phyloP scores from a whole-genome alignment of 352 stramenopile species.

The Plasmopara viticola region DNA sequence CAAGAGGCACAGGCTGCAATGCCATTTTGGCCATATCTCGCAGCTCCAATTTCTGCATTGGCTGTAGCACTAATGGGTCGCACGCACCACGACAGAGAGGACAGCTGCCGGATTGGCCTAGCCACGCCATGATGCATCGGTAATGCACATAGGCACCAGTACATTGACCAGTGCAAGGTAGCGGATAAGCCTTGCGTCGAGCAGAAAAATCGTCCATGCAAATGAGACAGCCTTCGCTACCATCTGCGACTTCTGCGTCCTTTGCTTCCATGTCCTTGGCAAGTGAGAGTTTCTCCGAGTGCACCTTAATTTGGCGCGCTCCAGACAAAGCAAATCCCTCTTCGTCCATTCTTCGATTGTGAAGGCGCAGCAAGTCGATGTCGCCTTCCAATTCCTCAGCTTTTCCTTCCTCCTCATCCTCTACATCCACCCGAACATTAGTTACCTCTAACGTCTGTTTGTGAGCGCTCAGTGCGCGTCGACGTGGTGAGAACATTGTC shows the following conservation, averaged over 20 bases:
- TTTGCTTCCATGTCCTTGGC: slow-evolving; percentile 28
- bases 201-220: slow-evolving; percentile 88
- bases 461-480: slow-evolving; percentile 28
- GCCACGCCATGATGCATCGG: slow-evolving; percentile 85
- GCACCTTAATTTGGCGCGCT: slow-evolving; percentile 14
- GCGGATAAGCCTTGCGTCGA: slow-evolving; percentile 73
- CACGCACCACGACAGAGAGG: slow-evolving; percentile 74
- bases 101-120: slow-evolving; percentile 78
- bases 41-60: slow-evolving; percentile 77
- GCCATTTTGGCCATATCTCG: slow-evolving; percentile 72
- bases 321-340: slow-evolving; percentile 6
- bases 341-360: slow-evolving; percentile 12
- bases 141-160: slow-evolving; percentile 82
- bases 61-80: slow-evolving; percentile 76
- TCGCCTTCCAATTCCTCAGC: slow-evolving; percentile 25
- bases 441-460: slow-evolving; percentile 12
- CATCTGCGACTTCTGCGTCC: slow-evolving; percentile 13
- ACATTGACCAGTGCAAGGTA: slow-evolving; percentile 72
- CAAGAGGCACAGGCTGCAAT: slow-evolving; percentile 70
- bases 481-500: slow-evolving; percentile 52
- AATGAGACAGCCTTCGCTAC: slow-evolving; percentile 67
- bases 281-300: slow-evolving; percentile 19
- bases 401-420: slow-evolving; percentile 36
- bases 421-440: slow-evolving; percentile 20
- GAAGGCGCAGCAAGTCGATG: slow-evolving; percentile 16